Evolutionary conservation across 768 basidiomycete genomes (phyloP), one percentile per base, ranked within the genome.

Genomic region (Lentinus brumalis): DNA sequence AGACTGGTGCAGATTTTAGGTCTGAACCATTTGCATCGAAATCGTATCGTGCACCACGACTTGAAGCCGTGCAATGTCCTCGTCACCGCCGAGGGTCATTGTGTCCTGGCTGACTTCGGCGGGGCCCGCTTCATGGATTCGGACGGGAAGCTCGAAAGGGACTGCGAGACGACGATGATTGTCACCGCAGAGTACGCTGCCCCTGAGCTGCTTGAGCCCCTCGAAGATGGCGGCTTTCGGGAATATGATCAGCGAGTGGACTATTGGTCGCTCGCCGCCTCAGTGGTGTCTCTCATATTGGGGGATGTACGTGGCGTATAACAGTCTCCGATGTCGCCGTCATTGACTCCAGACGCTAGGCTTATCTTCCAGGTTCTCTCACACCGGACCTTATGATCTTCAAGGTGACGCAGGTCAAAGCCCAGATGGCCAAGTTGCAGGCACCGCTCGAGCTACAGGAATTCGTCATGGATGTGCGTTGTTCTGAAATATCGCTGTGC

Each of bases 21-120:
- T 1, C 59, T 73, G 18, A 30, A 67, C 2, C 81, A 80, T 62
- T 79, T 82, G 56, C 84, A 86, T 66, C 59, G 71, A 35, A 76
- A 79, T 65, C 78, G 80, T 53, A 82, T 84, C 63, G 82, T 85
- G 0, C 84, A 86, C 68, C 78, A 83, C 18, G 84, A 86, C 67
- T 62, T 86, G 11, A 86, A 86, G 65, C 84, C 84, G 0, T 81
- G 81, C 59, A 84, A 85, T 61, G 65, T 80, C 44, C 69, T 78
- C 38, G 69, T 77, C n/a, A 71, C 74, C 61, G 68, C 64, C 4
- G 53, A 63, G 9, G 71, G 72, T 9, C 72, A 73, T 54, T 70
- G 83, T 71, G 81, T 83, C 66, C 81, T 86, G 57, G 78, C 80
- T n/a, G 84, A 86, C 69, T 85, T 82, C 66, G 84, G 84, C 4